phyloP scores from a whole-genome alignment of 1,284 basidiomycete species.

The Stygiomarasmius scandens region DNA sequence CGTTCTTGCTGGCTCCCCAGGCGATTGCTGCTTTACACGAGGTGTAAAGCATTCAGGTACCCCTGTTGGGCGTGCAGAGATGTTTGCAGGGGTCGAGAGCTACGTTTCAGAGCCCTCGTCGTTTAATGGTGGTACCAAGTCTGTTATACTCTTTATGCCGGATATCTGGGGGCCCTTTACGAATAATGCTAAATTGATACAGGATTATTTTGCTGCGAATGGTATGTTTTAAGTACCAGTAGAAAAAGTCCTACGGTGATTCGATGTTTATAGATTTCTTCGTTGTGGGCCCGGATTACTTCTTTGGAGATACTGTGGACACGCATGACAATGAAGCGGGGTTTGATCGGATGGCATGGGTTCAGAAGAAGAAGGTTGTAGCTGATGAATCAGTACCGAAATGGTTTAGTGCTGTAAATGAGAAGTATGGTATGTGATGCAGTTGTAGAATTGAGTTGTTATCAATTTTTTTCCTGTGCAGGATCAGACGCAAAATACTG shows the following conservation, averaged over 20 bases:
- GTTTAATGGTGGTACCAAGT: conserved; percentile 25
- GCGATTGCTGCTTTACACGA: conserved; percentile 43
- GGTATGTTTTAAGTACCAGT: too few relatives aligned
- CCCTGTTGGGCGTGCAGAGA: conserved; percentile 43
- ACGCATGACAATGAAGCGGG: conserved; percentile 10
- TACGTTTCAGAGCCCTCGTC: conserved; percentile 50
- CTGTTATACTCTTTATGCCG: conserved; percentile 50
- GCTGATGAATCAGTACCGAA: conserved; percentile 42
- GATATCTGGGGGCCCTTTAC: conserved; percentile 51
- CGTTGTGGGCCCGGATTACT: conserved; percentile 17
- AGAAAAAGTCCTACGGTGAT: too few relatives aligned
- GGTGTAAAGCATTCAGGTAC: conserved; percentile 52
- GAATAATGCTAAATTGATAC: conserved; percentile 52
- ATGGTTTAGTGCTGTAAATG: conserved; percentile 52
- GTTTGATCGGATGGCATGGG: conserved; percentile 13
- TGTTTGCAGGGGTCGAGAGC: conserved; percentile 49
- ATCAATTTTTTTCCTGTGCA: conserved; percentile 8
- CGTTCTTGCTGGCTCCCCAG: conserved; percentile 43
- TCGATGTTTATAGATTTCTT: conserved; percentile 9
- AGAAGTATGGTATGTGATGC: conserved; percentile 37
- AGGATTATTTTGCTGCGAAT: conserved; percentile 53
- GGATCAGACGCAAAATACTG: conserved; percentile 33
- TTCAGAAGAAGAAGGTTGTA: conserved; percentile 1
- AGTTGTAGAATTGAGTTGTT: neutral
- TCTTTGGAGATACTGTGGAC: conserved; percentile 13